These are phyloP conservation scores for Penicillium taxi DNA, from an alignment of 495 filamentous ascomycete genomes.

Conservation along the genomic window DNA sequence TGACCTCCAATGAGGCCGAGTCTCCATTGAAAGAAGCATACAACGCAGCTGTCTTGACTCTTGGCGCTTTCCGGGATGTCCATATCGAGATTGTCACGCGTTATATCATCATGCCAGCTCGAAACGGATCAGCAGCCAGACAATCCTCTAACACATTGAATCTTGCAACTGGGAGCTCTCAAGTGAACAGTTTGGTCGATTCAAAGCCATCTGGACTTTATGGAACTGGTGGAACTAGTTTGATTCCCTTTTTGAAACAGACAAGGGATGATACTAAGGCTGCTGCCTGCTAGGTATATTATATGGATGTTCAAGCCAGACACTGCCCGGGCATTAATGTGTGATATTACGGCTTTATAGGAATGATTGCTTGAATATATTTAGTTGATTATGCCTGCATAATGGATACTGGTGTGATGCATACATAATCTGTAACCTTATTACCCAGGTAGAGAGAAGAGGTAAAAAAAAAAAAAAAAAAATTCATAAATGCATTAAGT, in stretches of 20 bases:
- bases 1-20: conserved; percentile 51
- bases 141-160: conserved; percentile 16
- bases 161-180: conserved; percentile 23
- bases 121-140: conserved; percentile 10
- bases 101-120: conserved; percentile 68
- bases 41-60: conserved; percentile 76
- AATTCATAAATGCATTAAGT: too few species aligned
- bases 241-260: conserved; percentile 89
- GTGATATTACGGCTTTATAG: too few species aligned
- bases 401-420: too few species aligned
- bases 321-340: neutral
- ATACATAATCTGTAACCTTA: too few species aligned
- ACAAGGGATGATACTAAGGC: conserved; percentile 73
- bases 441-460: too few species aligned
- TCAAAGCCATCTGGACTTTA: conserved; percentile 38
- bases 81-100: conserved; percentile 91
- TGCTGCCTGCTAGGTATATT: conserved; percentile 15
- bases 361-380: too few species aligned
- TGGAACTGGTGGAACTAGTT: conserved; percentile 82
- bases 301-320: neutral
- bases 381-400: too few species aligned
- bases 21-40: conserved; percentile 66
- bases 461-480: too few species aligned
- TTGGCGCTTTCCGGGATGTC: conserved; percentile 75
- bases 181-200: conserved; percentile 15